These are phyloP conservation scores for Boletus coccyginus DNA, from an alignment of 768 basidiomycete species.

Conservation along the genomic window DNA sequence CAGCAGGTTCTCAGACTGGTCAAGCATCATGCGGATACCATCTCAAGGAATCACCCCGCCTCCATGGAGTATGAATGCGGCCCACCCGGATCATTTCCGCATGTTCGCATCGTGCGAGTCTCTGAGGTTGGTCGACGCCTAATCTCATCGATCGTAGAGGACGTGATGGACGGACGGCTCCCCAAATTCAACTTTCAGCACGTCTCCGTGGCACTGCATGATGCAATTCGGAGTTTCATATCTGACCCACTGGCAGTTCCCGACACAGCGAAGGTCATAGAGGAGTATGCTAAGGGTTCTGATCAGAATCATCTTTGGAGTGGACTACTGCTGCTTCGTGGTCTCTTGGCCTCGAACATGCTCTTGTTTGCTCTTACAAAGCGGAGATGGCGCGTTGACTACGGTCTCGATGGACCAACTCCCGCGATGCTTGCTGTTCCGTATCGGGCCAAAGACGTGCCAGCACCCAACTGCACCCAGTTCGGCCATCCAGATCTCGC, in stretches of 20 bases:
- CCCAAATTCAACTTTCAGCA: constrained; percentile 8
- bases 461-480: constrained; percentile 27
- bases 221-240: constrained; percentile 15
- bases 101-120: not conserved
- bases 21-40: not conserved
- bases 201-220: not conserved
- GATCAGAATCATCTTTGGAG: not conserved
- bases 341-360: constrained; percentile 26
- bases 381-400: constrained; percentile 35
- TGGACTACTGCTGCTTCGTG: constrained; percentile 23
- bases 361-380: constrained; percentile 25
- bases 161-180: constrained; percentile 10
- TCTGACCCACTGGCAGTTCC: no score
- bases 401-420: constrained; percentile 9
- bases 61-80: not conserved
- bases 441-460: constrained; percentile 36
- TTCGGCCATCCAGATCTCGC: constrained; percentile 37
- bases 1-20: constrained; percentile 28
- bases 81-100: constrained; percentile 7
- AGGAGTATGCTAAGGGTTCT: not conserved
- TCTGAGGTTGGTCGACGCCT: not conserved
- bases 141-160: not conserved
- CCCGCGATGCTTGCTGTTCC: constrained; percentile 26
- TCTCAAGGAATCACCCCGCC: not conserved
- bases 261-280: not conserved